Evolutionary conservation across 257 asterid species (phyloP).

Genomic region (Dorcoceras hygrometricum): DNA sequence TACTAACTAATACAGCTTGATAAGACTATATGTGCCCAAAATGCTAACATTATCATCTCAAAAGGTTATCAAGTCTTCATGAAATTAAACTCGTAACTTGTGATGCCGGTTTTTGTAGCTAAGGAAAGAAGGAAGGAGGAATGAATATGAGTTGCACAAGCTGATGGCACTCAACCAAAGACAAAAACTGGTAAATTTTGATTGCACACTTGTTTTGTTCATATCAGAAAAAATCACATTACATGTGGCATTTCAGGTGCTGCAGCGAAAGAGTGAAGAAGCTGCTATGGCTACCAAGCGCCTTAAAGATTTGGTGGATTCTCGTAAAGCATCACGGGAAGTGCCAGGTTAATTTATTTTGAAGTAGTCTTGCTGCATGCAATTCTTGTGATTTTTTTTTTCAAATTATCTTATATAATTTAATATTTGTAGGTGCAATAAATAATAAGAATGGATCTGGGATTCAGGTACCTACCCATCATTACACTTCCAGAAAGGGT

Average conservation of each 20-base stretch:
- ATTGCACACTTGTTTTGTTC: constrained; percentile 11
- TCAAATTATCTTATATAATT: constrained; percentile 19
- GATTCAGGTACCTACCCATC: constrained; percentile 54
- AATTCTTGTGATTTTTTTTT: constrained; percentile 8
- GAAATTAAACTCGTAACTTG: constrained; percentile 4
- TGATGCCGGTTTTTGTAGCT: constrained; percentile 50
- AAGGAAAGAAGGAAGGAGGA: constrained; percentile 92
- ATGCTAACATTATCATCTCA: background rate
- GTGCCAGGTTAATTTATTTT: constrained; percentile 40
- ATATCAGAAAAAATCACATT: background rate
- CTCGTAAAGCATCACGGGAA: constrained; percentile 83
- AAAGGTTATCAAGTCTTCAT: background rate
- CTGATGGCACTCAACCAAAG: constrained; percentile 92
- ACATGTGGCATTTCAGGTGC: constrained; percentile 46
- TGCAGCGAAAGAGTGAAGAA: constrained; percentile 95
- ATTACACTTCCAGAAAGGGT: constrained; percentile 13
- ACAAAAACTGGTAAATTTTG: constrained; percentile 76
- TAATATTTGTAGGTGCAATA: constrained; percentile 41
- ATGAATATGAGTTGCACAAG: constrained; percentile 98
- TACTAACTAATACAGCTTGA: background rate
- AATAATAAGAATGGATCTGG: constrained; percentile 56
- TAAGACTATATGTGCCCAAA: background rate
- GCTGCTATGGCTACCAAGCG: constrained; percentile 92
- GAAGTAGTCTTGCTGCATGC: background rate
- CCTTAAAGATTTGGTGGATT: constrained; percentile 86